Evolutionary conservation across 1,139 yeast species (phyloP).

Genomic region (Yamadazyma sp.): DNA sequence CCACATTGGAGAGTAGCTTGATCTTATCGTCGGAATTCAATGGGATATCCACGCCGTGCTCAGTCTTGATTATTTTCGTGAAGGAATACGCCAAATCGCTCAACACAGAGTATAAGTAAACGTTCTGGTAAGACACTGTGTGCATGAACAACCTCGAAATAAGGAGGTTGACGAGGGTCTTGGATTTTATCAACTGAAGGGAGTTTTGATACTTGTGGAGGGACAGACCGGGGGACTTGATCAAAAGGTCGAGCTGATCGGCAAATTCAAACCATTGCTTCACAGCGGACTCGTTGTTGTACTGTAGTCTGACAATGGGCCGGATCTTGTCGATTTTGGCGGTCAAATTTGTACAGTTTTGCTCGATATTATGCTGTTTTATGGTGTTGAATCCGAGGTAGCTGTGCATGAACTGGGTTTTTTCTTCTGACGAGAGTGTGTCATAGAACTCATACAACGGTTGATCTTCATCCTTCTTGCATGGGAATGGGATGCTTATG

Average conservation of each 20-base stretch:
- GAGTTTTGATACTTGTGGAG: constrained; percentile 16
- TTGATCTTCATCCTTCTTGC: background rate
- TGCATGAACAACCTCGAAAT: constrained; percentile 22
- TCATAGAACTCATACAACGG: constrained; percentile 16
- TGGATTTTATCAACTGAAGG: constrained; percentile 20
- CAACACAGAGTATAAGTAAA: constrained; percentile 12
- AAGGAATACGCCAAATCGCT: constrained; percentile 9
- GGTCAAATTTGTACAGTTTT: constrained; percentile 5
- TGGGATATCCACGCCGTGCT: constrained; percentile 6
- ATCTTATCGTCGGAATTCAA: constrained; percentile 19
- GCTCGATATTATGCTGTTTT: constrained; percentile 17
- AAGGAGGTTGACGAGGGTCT: constrained; percentile 21
- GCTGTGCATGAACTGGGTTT: constrained; percentile 21
- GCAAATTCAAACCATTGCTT: constrained; percentile 12
- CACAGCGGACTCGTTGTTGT: constrained; percentile 1
- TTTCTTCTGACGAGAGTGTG: constrained; percentile 4
- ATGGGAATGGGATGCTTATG: constrained; percentile 9
- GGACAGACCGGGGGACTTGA: background rate
- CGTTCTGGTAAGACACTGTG: constrained; percentile 15
- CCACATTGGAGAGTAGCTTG: constrained; percentile 21
- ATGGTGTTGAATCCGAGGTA: constrained; percentile 24
- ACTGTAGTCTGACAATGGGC: constrained; percentile 1
- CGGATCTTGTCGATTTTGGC: background rate
- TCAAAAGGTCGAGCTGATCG: constrained; percentile 4
- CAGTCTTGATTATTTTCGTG: constrained; percentile 14